These are phyloP conservation scores for Suillus discolor DNA, from an alignment of 768 basidiomycete species.

Conservation along the genomic window DNA sequence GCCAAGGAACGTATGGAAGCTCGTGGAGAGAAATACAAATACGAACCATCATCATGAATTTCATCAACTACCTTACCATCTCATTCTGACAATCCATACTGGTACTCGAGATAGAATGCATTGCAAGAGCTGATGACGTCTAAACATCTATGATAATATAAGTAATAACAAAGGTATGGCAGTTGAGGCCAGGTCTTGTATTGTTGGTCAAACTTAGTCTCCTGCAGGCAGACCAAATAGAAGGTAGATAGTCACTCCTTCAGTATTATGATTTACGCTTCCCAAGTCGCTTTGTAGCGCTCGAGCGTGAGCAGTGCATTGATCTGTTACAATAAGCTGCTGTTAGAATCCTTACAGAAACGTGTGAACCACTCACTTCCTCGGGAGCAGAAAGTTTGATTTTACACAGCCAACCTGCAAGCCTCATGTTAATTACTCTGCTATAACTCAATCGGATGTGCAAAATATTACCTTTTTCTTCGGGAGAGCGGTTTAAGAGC, in stretches of 20 bases:
- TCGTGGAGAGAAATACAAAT: constrained; percentile 87
- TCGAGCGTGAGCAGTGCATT: constrained; percentile 72
- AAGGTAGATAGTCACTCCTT: background rate
- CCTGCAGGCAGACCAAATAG: background rate
- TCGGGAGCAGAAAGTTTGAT: constrained; percentile 76
- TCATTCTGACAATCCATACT: constrained; percentile 2
- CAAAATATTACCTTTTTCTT: constrained; percentile 67
- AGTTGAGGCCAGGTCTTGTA: constrained; percentile 26
- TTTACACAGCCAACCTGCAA: constrained; percentile 93
- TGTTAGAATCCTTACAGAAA: constrained; percentile 4
- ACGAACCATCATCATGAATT: constrained; percentile 56
- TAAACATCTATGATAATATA: constrained; percentile 4
- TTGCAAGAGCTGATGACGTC: background rate
- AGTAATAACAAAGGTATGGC: constrained; percentile 17
- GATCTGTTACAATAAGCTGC: constrained; percentile 44
- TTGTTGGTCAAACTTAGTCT: background rate
- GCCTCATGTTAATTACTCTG: background rate
- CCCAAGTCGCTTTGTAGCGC: constrained; percentile 69
- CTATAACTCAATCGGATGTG: background rate
- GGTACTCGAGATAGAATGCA: constrained; percentile 1
- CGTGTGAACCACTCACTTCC: constrained; percentile 55
- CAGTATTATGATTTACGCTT: constrained; percentile 31
- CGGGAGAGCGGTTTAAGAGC: constrained; percentile 86
- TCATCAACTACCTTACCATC: background rate
- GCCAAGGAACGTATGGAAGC: constrained; percentile 91